Base-by-base conservation (phyloP, 345 rosid species). In the Mercurialis annua region DNA sequence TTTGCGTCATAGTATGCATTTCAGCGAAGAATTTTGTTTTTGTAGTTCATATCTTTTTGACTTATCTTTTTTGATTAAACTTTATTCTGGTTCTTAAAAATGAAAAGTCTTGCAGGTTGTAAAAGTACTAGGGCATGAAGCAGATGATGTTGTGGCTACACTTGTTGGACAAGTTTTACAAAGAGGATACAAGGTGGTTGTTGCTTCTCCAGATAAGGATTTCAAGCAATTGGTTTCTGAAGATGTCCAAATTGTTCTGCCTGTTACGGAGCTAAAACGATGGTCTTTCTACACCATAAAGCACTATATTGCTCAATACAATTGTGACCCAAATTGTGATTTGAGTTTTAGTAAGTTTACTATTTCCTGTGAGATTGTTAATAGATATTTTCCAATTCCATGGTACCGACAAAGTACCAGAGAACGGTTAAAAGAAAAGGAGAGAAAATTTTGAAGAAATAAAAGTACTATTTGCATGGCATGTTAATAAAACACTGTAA, bases 171-270 rank as follows among this genome's bases (percentile, higher is more conserved):
- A 90, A 79, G 98, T 81, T 62, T 70, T 88, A 52, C 77, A 74
- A 73, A 83, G 76, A 79, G 90, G 96, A 52, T 76, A 83, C 64
- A 73, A 70, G 0, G 94, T 78, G 18, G 96, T 89, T 68, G 73
- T 90, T 79, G 97, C 97, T 68, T 93, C 98, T 53, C 98, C 96
- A 3, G 98, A 93, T 73, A 93, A 93, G 83, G 97, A 90, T 79
- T 93, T 93, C 68, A 93, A 90, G 87, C 98, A 93, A 81, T 75
- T 93, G 78, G 81, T 93, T 51, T 90, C 94, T 69, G 94, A 87
- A 65, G 85, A 93, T 77, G 92, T 93, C 74, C 98, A 90, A 57
- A 81, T 93, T 66, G 97, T 89, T 71, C 79, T 87, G 81, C 98
- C 98, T 64, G 63, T 90, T 78, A 61, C 72, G 18, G 96, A 88